phyloP scores from a whole-genome alignment of 73 alveolate genomes.

The Halteria grandinella region DNA sequence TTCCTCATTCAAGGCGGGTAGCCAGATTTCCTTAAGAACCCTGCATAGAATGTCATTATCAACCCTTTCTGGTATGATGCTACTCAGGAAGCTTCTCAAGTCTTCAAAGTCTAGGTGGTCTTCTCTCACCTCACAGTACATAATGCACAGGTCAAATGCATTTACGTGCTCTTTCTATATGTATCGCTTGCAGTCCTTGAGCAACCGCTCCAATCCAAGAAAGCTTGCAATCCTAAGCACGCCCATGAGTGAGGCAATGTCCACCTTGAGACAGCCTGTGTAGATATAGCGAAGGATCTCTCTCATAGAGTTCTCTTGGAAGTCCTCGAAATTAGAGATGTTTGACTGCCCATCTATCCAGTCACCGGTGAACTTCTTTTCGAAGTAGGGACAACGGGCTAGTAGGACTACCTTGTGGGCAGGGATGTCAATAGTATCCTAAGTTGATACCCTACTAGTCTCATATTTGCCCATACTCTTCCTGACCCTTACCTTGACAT shows the following conservation, averaged over 20 bases:
- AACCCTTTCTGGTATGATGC: conserved; percentile 46
- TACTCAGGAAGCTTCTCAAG: conserved; percentile 23
- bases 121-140: conserved; percentile 55
- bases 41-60: conserved; percentile 46
- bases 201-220: conserved; percentile 15
- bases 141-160: conserved; percentile 59
- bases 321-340: conserved; percentile 38
- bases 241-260: conserved; percentile 56
- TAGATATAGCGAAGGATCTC: conserved; percentile 52
- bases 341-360: conserved; percentile 1
- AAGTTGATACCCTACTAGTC: no score
- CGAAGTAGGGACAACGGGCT: conserved; percentile 36
- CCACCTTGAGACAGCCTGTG: conserved; percentile 49
- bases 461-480: conserved; percentile 10
- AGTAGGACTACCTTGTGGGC: conserved; percentile 38
- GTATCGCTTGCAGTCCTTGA: conserved; percentile 31
- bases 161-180: conserved; percentile 43
- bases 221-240: conserved; percentile 64
- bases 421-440: conserved; percentile 23
- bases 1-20: no score
- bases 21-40: conserved; percentile 63
- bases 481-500: conserved; percentile 31
- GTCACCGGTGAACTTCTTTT: conserved; percentile 29
- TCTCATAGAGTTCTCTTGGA: conserved; percentile 42
- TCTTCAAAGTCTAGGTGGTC: conserved; percentile 56